These are phyloP conservation scores for Starmera stellimalicola DNA, from an alignment of 1,139 yeast genomes.

Conservation along the genomic window DNA sequence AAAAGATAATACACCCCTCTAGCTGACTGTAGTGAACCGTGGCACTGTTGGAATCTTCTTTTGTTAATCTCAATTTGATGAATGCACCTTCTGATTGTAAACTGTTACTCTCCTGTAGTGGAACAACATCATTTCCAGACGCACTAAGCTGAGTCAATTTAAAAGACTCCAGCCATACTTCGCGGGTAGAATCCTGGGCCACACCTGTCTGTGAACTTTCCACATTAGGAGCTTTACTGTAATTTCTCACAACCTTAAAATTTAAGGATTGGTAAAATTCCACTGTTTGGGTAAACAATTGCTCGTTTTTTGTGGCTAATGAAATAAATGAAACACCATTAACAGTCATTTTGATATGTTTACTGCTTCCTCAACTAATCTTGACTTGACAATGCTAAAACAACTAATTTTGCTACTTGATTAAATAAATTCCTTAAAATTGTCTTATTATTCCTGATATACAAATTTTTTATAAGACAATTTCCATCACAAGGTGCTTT, in stretches of 20 bases:
- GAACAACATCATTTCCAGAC: constrained; percentile 38
- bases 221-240: constrained; percentile 35
- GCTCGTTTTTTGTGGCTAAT: constrained; percentile 43
- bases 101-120: constrained; percentile 45
- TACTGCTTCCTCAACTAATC: too few species aligned
- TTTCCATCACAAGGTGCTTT: too few species aligned
- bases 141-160: constrained; percentile 41
- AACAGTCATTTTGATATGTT: constrained; percentile 15
- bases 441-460: too few species aligned
- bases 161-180: constrained; percentile 63
- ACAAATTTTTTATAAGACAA: too few species aligned
- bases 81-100: constrained; percentile 45
- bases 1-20: constrained; percentile 36
- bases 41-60: constrained; percentile 18
- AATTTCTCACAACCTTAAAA: constrained; percentile 47
- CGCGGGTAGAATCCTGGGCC: constrained; percentile 54
- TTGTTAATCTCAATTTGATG: constrained; percentile 48
- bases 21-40: constrained; percentile 8
- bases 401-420: too few species aligned
- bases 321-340: constrained; percentile 44
- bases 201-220: constrained; percentile 38
- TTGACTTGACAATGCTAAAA: too few species aligned
- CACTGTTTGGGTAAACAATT: constrained; percentile 36
- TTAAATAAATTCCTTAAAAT: too few species aligned
- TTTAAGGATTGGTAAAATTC: constrained; percentile 50